phyloP scores from a whole-genome alignment of 129 eudicot genomes.

The Tanacetum coccineum region DNA sequence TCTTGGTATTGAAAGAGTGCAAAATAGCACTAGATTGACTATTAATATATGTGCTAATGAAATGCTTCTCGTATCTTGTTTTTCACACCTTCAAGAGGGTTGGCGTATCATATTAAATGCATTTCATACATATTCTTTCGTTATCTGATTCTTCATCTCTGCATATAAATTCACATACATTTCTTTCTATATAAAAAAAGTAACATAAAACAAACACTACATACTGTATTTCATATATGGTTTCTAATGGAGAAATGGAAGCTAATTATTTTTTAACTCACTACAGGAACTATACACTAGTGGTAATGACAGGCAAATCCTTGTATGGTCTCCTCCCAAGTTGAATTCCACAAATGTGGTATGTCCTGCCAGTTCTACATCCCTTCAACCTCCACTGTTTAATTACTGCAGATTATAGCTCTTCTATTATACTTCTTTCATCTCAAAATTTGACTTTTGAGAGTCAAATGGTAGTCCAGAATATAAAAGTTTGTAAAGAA shows the following conservation, averaged over 20 bases:
- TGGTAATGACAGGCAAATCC: slow-evolving; percentile 87
- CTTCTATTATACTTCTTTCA: neutral
- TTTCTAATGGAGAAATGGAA: neutral
- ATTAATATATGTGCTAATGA: neutral
- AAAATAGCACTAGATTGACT: neutral
- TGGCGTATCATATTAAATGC: too few species aligned
- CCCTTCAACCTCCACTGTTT: neutral
- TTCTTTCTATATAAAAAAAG: neutral
- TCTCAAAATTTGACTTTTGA: neutral
- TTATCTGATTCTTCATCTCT: neutral
- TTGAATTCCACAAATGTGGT: slow-evolving; percentile 54
- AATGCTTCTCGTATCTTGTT: too few species aligned
- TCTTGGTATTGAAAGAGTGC: too few species aligned
- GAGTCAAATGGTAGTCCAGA: neutral
- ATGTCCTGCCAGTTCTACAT: neutral
- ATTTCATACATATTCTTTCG: neutral
- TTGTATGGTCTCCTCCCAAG: slow-evolving; percentile 82
- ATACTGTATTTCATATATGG: neutral
- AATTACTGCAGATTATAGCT: neutral
- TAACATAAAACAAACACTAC: neutral
- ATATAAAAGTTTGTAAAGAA: too few species aligned
- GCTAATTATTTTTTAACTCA: neutral
- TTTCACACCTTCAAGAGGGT: too few species aligned
- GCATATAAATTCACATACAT: neutral
- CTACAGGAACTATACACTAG: slow-evolving; percentile 82